A percentile compares a stretch with the other conserved stretches of the same genome.
Evolutionary conservation across 345 rosid genomes (phyloP).

Genomic region (Leavenworthia alabamica): DNA sequence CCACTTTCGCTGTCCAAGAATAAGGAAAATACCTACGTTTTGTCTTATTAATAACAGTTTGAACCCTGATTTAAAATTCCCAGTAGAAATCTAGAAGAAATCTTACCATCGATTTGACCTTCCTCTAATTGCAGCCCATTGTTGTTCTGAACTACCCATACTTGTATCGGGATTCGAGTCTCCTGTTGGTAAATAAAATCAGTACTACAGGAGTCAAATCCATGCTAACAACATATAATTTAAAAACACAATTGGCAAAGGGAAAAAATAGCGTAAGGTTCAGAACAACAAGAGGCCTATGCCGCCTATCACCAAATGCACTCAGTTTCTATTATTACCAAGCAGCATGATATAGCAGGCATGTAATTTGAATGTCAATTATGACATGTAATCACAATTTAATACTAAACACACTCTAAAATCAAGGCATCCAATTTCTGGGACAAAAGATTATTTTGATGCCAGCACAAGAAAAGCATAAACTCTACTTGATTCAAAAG

Average conservation of each 20-base stretch:
- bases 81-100: slow-evolving; percentile 1
- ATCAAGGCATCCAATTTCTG: not conserved
- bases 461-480: not conserved
- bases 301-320: slow-evolving; percentile 6
- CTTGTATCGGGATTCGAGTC: slow-evolving; percentile 69
- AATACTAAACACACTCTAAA: not conserved
- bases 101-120: slow-evolving; percentile 64
- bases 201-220: slow-evolving; percentile 9
- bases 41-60: not conserved
- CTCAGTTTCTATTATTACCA: not conserved
- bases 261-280: not conserved
- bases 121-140: slow-evolving; percentile 72
- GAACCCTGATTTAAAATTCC: not conserved
- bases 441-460: not conserved
- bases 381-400: not conserved
- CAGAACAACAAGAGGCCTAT: not conserved
- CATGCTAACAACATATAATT: not conserved
- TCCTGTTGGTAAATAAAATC: slow-evolving; percentile 46
- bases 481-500: not conserved
- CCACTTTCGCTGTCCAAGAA: not conserved
- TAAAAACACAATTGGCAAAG: not conserved
- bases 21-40: not conserved
- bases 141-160: slow-evolving; percentile 77
- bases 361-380: not conserved
- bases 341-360: not conserved